A percentile compares a stretch with the other conserved stretches of the same genome.
Conservation (phyloP, 225 moss, liverwort and hornwort species). For the Bryoerythrophyllum caledonicum region DNA sequence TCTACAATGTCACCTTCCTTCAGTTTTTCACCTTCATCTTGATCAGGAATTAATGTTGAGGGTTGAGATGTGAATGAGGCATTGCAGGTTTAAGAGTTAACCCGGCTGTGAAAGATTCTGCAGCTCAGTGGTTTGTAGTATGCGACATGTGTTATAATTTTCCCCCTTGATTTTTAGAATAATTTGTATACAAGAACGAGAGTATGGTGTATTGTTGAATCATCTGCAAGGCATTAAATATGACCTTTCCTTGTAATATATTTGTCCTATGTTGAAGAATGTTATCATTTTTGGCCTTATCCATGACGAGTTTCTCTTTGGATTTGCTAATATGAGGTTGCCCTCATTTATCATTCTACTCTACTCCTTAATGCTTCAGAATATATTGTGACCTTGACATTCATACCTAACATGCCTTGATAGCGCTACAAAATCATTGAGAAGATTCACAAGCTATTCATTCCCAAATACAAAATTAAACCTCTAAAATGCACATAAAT, state of each 20-base stretch:
- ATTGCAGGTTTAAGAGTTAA: conserved; percentile 2
- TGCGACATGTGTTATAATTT: not conserved
- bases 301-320: no score
- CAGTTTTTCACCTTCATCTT: not conserved
- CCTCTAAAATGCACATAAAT: no score
- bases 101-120: not conserved
- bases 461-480: no score
- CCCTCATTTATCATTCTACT: no score
- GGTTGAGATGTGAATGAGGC: not conserved
- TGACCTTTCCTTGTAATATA: not conserved
- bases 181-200: not conserved
- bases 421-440: no score
- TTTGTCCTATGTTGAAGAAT: not conserved
- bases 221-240: not conserved
- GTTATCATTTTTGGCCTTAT: not conserved
- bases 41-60: not conserved
- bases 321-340: not conserved
- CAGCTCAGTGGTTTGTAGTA: not conserved
- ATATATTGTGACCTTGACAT: no score
- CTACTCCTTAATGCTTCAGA: no score
- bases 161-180: not conserved
- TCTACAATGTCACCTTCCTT: conserved; percentile 22
- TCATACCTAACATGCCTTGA: no score
- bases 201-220: no score
- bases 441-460: no score